Evolutionary conservation across 306 rosid genomes (phyloP).

Genomic region (Trifolium pratense): DNA sequence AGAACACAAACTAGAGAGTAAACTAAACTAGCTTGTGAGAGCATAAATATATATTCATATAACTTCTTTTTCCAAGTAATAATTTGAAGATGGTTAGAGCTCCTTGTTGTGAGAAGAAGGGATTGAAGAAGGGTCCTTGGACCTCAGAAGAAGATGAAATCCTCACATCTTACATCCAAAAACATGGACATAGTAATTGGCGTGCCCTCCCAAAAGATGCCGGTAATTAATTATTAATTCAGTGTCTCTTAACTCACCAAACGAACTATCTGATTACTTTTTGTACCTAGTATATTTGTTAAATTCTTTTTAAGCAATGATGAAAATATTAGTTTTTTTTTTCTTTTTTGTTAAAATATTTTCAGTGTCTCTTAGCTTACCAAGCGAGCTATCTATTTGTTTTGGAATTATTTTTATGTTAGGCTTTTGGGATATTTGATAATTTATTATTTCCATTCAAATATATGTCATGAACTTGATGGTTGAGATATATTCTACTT

Average conservation of each 20-base stretch:
- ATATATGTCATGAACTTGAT: too few relatives aligned
- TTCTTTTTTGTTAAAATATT: too few relatives aligned
- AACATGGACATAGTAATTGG: conserved; percentile 78
- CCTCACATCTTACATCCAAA: conserved; percentile 54
- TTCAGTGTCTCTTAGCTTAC: too few relatives aligned
- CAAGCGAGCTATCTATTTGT: too few relatives aligned
- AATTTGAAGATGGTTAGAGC: conserved; percentile 68
- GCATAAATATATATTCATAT: not conserved
- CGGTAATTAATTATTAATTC: conserved; percentile 47
- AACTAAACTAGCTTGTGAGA: not conserved
- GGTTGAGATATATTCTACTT: not conserved
- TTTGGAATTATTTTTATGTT: not conserved
- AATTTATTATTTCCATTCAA: not conserved
- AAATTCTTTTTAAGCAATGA: too few relatives aligned
- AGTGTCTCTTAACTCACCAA: not conserved
- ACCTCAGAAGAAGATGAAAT: conserved; percentile 71
- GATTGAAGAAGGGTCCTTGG: conserved; percentile 88
- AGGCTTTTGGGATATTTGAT: not conserved
- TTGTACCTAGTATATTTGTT: too few relatives aligned
- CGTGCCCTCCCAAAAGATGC: conserved; percentile 90
- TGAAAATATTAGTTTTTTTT: too few relatives aligned
- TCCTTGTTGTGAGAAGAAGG: conserved; percentile 86
- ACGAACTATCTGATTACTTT: not conserved
- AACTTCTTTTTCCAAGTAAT: not conserved
- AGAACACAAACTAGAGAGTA: not conserved